Conservation (phyloP, 495 filamentous ascomycete species). For the Jackrogersella minutella region DNA sequence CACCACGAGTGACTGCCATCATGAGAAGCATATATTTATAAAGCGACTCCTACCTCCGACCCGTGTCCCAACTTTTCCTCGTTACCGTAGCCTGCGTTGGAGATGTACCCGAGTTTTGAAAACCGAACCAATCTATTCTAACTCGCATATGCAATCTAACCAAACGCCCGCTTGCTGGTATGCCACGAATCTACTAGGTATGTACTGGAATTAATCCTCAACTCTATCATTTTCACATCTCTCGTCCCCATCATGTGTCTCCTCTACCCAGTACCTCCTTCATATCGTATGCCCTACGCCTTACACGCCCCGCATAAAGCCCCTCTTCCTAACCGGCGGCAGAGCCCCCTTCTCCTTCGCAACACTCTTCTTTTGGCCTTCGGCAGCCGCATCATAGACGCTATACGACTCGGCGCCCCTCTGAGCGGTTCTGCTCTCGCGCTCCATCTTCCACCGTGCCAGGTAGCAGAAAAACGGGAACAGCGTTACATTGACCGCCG, state of each 20-base stretch:
- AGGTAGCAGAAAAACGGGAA: conserved; percentile 69
- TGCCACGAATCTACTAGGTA: not conserved
- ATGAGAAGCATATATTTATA: no score
- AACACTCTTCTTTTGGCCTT: conserved; percentile 29
- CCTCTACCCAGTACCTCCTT: not conserved
- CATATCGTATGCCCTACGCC: not conserved
- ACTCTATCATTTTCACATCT: not conserved
- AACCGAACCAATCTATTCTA: not conserved
- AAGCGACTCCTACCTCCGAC: no score
- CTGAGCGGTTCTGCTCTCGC: conserved; percentile 42
- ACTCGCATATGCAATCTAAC: not conserved
- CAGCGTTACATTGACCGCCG: conserved; percentile 60
- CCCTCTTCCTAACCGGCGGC: conserved; percentile 35
- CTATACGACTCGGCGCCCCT: conserved; percentile 20
- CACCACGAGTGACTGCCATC: no score
- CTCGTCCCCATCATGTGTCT: not conserved
- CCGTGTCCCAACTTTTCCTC: no score
- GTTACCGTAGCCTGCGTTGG: not conserved
- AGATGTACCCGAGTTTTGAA: not conserved
- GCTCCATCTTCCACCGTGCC: conserved; percentile 65
- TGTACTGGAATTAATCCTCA: no score
- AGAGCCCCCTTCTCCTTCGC: conserved; percentile 34
- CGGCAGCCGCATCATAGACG: conserved; percentile 24
- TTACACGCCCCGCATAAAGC: conserved; percentile 36
- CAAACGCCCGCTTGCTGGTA: conserved; percentile 10